Evolutionary conservation across 176 grass and related monocot species (phyloP).

Genomic region (Zea luxurians): DNA sequence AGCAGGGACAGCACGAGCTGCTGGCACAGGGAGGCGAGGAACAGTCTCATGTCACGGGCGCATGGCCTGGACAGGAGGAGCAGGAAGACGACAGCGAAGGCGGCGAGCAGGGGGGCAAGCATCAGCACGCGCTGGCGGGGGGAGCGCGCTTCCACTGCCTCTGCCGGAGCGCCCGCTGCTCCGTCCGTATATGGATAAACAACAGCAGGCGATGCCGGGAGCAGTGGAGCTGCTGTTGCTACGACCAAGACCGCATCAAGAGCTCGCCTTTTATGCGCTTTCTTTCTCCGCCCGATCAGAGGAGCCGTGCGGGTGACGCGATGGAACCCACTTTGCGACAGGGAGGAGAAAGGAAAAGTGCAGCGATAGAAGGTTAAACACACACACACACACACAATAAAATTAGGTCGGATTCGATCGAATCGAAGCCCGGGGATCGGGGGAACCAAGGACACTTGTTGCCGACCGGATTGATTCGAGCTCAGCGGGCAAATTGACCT

Average conservation of each 20-base stretch:
- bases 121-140: constrained; percentile 45
- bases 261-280: constrained; percentile 29
- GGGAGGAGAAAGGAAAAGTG: constrained; percentile 15
- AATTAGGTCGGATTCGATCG: constrained; percentile 59
- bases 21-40: constrained; percentile 57
- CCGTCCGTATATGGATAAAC: constrained; percentile 30
- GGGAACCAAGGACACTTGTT: constrained; percentile 50
- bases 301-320: constrained; percentile 56
- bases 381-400: background rate
- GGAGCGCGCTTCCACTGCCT: background rate
- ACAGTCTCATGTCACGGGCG: constrained; percentile 69
- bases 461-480: constrained; percentile 29
- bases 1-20: constrained; percentile 46
- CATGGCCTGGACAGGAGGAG: constrained; percentile 70
- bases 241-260: constrained; percentile 44
- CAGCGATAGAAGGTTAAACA: background rate
- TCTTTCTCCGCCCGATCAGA: constrained; percentile 33
- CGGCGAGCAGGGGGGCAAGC: constrained; percentile 67
- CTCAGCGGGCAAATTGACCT: background rate
- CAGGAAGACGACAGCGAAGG: constrained; percentile 58
- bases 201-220: constrained; percentile 1
- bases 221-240: constrained; percentile 34
- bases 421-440: constrained; percentile 54
- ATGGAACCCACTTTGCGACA: constrained; percentile 60
- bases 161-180: constrained; percentile 24